phyloP scores from a whole-genome alignment of 371 early-diverging fungal species.

The Zopfochytrium polystomum region DNA sequence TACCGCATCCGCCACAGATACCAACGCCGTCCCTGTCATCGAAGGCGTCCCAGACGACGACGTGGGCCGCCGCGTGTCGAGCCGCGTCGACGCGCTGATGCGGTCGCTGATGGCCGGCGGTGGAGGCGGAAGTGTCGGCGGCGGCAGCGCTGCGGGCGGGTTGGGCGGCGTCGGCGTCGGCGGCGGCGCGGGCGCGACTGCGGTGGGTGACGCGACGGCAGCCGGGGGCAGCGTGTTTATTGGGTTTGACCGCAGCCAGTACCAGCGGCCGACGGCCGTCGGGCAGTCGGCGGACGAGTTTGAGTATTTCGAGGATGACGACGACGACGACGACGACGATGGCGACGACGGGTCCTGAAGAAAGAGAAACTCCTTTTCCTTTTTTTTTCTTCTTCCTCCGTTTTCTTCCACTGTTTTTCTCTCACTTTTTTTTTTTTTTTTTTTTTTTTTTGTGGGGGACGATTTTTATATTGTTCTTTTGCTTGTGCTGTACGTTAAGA shows the following conservation, averaged over 20 bases:
- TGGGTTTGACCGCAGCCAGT: neutral
- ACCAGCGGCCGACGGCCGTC: neutral
- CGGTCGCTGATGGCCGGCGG: conserved; percentile 4
- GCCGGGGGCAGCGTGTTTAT: neutral
- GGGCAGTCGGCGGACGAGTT: conserved; percentile 24
- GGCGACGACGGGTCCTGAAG: too few species aligned
- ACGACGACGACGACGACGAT: too few species aligned
- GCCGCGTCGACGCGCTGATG: conserved; percentile 18
- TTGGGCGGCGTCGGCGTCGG: neutral
- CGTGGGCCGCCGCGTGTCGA: neutral
- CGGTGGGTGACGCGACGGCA: too few species aligned
- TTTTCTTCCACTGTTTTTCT: too few species aligned
- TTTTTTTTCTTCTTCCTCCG: too few species aligned
- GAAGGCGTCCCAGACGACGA: neutral
- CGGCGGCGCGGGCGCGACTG: too few species aligned
- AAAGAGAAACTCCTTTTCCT: too few species aligned
- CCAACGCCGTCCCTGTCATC: neutral
- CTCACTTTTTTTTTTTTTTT: too few species aligned
- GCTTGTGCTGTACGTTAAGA: too few species aligned
- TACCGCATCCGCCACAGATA: neutral
- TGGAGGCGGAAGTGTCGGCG: too few species aligned
- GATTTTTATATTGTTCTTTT: too few species aligned
- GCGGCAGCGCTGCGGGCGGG: neutral
- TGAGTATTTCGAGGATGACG: conserved; percentile 19
- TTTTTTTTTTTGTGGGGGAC: too few species aligned